Evolutionary conservation across 1,284 basidiomycete genomes (phyloP).

Genomic region (Boletus sp.): DNA sequence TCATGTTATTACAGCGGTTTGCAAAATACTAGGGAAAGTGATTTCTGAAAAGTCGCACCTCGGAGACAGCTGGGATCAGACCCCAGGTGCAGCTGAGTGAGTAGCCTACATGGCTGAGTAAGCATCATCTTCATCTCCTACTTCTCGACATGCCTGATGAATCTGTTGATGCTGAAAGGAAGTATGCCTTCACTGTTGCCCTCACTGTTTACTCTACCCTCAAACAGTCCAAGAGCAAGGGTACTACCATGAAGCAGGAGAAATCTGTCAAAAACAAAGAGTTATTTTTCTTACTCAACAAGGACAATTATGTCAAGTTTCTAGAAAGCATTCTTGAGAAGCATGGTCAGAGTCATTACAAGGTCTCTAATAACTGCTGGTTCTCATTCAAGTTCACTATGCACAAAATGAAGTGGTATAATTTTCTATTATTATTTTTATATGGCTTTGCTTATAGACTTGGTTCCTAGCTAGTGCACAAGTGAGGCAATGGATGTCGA

Average conservation of each 20-base stretch:
- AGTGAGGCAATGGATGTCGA: slow-evolving; percentile 20
- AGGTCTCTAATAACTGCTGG: too few species aligned
- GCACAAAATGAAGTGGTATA: too few species aligned
- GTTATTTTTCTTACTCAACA: background rate
- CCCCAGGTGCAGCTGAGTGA: background rate
- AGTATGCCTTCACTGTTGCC: background rate
- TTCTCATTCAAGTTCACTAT: too few species aligned
- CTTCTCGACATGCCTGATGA: background rate
- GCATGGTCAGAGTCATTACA: background rate
- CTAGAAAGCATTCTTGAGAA: background rate
- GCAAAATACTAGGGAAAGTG: too few species aligned
- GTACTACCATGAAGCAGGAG: background rate
- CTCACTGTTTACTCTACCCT: background rate
- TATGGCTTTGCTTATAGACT: too few species aligned
- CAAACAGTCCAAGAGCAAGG: background rate
- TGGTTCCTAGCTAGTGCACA: too few species aligned
- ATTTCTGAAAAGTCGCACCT: too few species aligned
- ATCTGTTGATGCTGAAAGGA: background rate
- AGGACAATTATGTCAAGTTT: background rate
- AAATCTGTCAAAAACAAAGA: background rate
- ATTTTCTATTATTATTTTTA: too few species aligned
- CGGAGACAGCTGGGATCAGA: background rate
- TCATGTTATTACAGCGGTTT: too few species aligned
- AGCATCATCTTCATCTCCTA: background rate
- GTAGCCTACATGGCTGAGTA: background rate